Conservation (phyloP, 2,329 filamentous ascomycete genomes). For the Ascochyta fabae region DNA sequence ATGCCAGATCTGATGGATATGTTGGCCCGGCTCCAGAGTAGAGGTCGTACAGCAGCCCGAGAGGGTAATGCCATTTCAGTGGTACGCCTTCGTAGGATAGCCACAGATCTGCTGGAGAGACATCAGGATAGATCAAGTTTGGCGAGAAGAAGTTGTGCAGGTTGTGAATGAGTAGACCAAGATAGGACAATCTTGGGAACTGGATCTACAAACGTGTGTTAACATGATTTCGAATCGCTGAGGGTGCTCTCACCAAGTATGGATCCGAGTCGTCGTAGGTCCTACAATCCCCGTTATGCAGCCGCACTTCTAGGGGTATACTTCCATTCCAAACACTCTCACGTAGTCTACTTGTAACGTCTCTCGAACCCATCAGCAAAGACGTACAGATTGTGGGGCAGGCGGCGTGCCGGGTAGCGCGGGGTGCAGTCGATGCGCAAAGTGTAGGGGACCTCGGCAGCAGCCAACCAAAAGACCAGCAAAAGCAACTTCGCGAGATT, state of each 20-base stretch:
- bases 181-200: conserved; percentile 70
- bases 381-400: conserved; percentile 19
- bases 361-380: conserved; percentile 32
- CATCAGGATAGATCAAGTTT: conserved; percentile 64
- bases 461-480: conserved; percentile 7
- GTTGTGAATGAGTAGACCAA: conserved; percentile 68
- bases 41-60: conserved; percentile 73
- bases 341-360: conserved; percentile 51
- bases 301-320: conserved; percentile 65
- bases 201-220: conserved; percentile 56
- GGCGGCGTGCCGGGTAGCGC: conserved; percentile 20
- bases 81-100: conserved; percentile 72
- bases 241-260: conserved; percentile 59
- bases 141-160: conserved; percentile 68
- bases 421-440: conserved; percentile 9
- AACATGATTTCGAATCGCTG: not conserved
- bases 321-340: conserved; percentile 64
- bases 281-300: conserved; percentile 65
- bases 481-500: conserved; percentile 13
- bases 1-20: conserved; percentile 25
- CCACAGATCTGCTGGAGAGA: conserved; percentile 62
- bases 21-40: conserved; percentile 65
- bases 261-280: conserved; percentile 66
- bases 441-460: conserved; percentile 2
- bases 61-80: conserved; percentile 74